These are phyloP conservation scores for Oryza rufipogon DNA, from an alignment of 176 grass and related monocot genomes.

Conservation along the genomic window DNA sequence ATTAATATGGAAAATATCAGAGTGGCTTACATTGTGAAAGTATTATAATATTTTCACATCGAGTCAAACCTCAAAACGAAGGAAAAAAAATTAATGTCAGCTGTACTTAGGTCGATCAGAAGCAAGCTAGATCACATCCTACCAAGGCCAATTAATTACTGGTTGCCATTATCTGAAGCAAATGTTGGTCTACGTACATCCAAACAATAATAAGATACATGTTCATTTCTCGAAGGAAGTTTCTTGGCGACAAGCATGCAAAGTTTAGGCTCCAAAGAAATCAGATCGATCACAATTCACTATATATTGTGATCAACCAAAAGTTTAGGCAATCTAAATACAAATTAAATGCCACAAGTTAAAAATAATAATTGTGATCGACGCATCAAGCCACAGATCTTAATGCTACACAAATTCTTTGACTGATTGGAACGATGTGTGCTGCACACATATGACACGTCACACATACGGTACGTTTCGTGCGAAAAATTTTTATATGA, in stretches of 20 bases:
- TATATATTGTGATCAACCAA: too few species aligned
- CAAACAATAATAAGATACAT: neutral
- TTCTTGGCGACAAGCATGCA: neutral
- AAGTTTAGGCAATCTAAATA: neutral
- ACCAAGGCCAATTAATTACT: neutral
- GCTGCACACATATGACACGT: neutral
- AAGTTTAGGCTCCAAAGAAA: neutral
- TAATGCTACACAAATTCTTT: too few species aligned
- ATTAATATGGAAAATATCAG: too few species aligned
- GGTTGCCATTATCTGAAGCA: conserved; percentile 4
- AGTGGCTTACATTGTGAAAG: too few species aligned
- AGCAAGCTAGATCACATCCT: neutral
- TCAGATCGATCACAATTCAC: too few species aligned
- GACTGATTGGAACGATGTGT: neutral
- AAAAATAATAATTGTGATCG: neutral
- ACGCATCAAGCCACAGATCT: too few species aligned
- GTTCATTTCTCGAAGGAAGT: neutral
- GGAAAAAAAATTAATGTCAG: neutral
- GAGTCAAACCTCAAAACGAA: neutral
- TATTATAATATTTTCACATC: too few species aligned
- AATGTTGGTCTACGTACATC: neutral
- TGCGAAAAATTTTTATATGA: too few species aligned
- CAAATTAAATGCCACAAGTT: neutral
- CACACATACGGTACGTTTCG: too few species aligned
- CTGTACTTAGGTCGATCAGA: neutral